phyloP scores from a whole-genome alignment of 257 asterid genomes.

The Penstemon eatonii region DNA sequence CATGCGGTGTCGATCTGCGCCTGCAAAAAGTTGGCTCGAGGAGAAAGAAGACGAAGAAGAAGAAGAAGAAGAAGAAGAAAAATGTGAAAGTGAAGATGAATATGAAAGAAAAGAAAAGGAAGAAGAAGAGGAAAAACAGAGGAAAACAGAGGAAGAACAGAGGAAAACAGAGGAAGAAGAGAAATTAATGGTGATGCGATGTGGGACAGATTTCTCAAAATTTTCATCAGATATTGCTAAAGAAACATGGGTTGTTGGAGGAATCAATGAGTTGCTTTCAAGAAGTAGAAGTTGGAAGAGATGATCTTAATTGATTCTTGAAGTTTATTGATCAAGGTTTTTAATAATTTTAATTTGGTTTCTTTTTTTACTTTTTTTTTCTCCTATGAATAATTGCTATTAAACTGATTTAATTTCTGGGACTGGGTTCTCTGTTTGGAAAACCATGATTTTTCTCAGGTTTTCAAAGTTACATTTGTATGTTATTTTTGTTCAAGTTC shows the following conservation, averaged over 20 bases:
- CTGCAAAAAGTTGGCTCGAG: conserved; percentile 74
- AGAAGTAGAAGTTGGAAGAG: conserved; percentile 78
- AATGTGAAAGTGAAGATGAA: conserved; percentile 12
- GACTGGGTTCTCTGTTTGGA: conserved; percentile 4
- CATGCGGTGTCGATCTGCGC: conserved; percentile 91
- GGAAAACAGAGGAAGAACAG: neutral
- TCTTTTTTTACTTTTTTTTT: neutral
- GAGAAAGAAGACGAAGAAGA: conserved; percentile 38
- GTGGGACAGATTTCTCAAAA: conserved; percentile 49
- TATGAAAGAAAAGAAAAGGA: neutral
- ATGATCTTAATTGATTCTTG: conserved; percentile 32
- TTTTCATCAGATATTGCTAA: conserved; percentile 59
- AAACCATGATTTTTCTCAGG: conserved; percentile 17
- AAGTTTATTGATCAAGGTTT: conserved; percentile 14
- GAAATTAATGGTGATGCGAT: conserved; percentile 49
- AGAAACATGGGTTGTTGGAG: conserved; percentile 75
- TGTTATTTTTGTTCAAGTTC: conserved; percentile 18
- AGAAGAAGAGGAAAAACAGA: conserved; percentile 18
- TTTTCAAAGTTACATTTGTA: conserved; percentile 23
- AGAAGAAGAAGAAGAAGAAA: conserved; percentile 12
- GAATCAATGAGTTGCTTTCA: conserved; percentile 55
- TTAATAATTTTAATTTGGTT: neutral
- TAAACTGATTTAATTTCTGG: conserved; percentile 7
- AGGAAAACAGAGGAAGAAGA: conserved; percentile 36
- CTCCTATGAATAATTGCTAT: conserved; percentile 3